Evolutionary conservation across 1,139 yeast species (phyloP), one percentile per base, ranked within the genome.

Genomic region (Eremothecium coryli): DNA sequence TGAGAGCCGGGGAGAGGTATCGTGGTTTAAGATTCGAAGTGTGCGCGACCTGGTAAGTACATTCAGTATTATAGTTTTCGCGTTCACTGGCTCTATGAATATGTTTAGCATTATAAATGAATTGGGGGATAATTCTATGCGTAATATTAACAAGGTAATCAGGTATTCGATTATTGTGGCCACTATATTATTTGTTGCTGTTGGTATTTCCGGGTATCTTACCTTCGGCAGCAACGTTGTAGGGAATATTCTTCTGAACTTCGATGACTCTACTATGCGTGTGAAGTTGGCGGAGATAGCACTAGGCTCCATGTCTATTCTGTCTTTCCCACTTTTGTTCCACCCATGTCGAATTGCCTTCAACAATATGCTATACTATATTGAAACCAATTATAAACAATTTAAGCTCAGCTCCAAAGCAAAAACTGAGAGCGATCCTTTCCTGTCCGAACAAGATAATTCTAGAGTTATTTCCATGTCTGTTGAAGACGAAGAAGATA

Each of bases 81-180:
- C 97, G 3, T 93, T 76, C 58, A 88, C 97, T 1, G 93, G 97
- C 42, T 93, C 90, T 45, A 96, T 90, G 63, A 90, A 80, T 57
- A 81, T 90, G 77, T 88, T 82, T 58, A 79, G 95, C 7, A 82
- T 88, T 36, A 73, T 86, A 50, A 84, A 86, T 52, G 99, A 90
- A 60, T 66, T 90, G 32, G 60, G 61, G 31, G 71, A 73, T 43
- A 77, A 76, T 44, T 61, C 78, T 0, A 57, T 76, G 39, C 40
- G 57, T 4, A 70, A 71, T 33, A 65, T 80, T 32, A 50, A 68
- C 6, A 54, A 48, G n/a, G 73, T 90, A 33, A 65, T 80, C 27
- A 58, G 64, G 30, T 45, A 66, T 4, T 75, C 93, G 2, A 66
- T 84, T 29, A 53, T 63, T 3, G 68, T 81, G 10, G 66, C 85